Evolutionary conservation across 192 early-diverging fungal genomes (phyloP), one percentile per base, ranked within the genome.

Genomic region (Coemansia sp.): DNA sequence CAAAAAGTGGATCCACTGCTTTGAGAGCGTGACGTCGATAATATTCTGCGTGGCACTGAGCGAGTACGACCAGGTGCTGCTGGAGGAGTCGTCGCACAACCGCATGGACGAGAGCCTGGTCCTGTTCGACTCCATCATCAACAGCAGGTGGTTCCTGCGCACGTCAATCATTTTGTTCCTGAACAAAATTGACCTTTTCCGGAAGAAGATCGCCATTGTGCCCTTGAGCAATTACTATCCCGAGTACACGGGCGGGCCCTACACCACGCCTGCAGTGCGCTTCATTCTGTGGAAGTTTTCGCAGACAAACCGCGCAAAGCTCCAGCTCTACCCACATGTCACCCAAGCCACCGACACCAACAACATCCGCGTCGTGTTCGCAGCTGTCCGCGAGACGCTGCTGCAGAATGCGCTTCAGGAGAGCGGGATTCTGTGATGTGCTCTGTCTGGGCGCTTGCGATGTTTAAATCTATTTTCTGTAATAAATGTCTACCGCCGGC

Each of bases 1-100:
- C 63, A 98, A 98, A 64, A 98, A 98, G 81, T 96, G 95, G 95
- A 94, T 96, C 59, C 95, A 96, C 77, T 98, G 93, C 62, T 98
- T 98, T 62, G 95, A 98, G 66, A 92, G 93, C 62, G 93, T 96
- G 14, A 96, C 92, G 1, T 88, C 92, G 3, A 93, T 98, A 55
- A 80, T 98, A 20, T 98, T 98, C 75, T 69, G 96, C 64, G 93
- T 95, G 15, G 95, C 95, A 26, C 23, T 26, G 28, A 93, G 94
- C 49, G 93, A 96, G 80, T 98, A 96, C 61, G 93, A 98, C 80
- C 95, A 98, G 79, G 82, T 92, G 9, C 76, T 95, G 28, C 86
- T 93, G 36, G 94, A 97, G 82, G 94, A 97, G 70, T 92, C 94
- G 76, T 90, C 88, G 30, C 88, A 94, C 63, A 94, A 94, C 82